A percentile compares a stretch with the other conserved stretches of the same genome.
phyloP scores from a whole-genome alignment of 352 stramenopile genomes.

The Pythium chondricola region DNA sequence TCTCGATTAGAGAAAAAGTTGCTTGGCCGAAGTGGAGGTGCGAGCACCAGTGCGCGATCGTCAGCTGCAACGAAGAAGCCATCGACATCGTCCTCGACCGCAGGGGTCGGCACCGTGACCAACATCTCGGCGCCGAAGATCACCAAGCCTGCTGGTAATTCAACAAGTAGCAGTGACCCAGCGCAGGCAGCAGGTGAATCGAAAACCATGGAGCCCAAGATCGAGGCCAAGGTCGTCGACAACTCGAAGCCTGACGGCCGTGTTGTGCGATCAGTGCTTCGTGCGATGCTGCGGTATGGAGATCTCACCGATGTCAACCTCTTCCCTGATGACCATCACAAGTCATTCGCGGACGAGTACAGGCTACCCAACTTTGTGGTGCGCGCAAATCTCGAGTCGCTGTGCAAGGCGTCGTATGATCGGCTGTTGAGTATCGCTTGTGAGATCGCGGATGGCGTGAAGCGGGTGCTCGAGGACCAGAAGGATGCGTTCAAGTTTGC shows the following conservation, averaged over 20 bases:
- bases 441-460: slow-evolving; percentile 55
- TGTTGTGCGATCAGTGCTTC: slow-evolving; percentile 62
- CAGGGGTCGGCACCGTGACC: slow-evolving; percentile 25
- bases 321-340: slow-evolving; percentile 28
- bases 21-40: slow-evolving; percentile 55
- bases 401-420: slow-evolving; percentile 54
- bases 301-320: slow-evolving; percentile 71
- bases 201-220: slow-evolving; percentile 34
- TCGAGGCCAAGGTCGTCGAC: slow-evolving; percentile 31
- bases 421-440: slow-evolving; percentile 44
- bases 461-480: slow-evolving; percentile 46
- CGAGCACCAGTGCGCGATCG: slow-evolving; percentile 16
- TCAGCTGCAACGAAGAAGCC: slow-evolving; percentile 45
- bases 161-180: slow-evolving; percentile 18
- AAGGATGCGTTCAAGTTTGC: slow-evolving; percentile 72
- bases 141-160: slow-evolving; percentile 20
- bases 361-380: slow-evolving; percentile 72
- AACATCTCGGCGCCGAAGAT: slow-evolving; percentile 58
- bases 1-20: slow-evolving; percentile 73
- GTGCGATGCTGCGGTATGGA: slow-evolving; percentile 67
- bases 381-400: slow-evolving; percentile 44
- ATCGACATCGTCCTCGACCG: neutral
- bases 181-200: slow-evolving; percentile 8
- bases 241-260: slow-evolving; percentile 45
- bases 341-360: slow-evolving; percentile 71